Percentiles rank a stretch among this genome's conserved stretches.
These are phyloP conservation scores for Lepidium sativum DNA, from an alignment of 345 rosid species.

Conservation along the genomic window DNA sequence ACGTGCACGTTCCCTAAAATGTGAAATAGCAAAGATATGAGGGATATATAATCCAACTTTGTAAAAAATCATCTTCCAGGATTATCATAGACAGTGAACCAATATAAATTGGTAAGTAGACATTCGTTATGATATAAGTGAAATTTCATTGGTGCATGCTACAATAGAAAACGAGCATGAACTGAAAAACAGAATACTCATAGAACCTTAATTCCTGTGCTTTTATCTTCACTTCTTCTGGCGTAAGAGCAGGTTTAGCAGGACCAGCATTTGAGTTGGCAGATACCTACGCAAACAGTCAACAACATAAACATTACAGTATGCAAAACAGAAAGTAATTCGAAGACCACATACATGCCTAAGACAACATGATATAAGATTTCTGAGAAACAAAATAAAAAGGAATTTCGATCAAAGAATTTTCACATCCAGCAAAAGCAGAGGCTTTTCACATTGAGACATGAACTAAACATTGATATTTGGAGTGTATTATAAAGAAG, in stretches of 20 bases:
- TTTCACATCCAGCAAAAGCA: not conserved
- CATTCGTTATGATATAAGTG: too few species aligned
- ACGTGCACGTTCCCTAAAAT: conserved; percentile 85
- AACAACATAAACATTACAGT: conserved; percentile 1
- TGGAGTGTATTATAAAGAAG: not conserved
- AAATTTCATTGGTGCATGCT: not conserved
- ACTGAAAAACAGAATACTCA: conserved; percentile 12
- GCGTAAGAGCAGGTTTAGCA: conserved; percentile 72
- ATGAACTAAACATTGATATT: conserved; percentile 5
- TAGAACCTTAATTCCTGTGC: conserved; percentile 83
- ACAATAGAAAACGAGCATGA: conserved; percentile 1
- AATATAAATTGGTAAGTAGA: not conserved
- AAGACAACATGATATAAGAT: not conserved
- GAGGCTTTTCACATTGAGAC: not conserved
- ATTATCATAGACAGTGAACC: not conserved
- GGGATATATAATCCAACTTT: not conserved
- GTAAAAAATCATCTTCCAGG: not conserved
- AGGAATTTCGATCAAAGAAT: not conserved
- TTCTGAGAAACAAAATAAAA: not conserved
- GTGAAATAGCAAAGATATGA: not conserved
- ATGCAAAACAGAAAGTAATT: not conserved
- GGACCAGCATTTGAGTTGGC: conserved; percentile 49
- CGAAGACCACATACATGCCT: not conserved
- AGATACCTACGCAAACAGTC: conserved; percentile 41
- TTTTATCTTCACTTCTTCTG: conserved; percentile 78